Base-by-base conservation (phyloP, 2,329 filamentous ascomycete species). In the Xylariaceae sp. region DNA sequence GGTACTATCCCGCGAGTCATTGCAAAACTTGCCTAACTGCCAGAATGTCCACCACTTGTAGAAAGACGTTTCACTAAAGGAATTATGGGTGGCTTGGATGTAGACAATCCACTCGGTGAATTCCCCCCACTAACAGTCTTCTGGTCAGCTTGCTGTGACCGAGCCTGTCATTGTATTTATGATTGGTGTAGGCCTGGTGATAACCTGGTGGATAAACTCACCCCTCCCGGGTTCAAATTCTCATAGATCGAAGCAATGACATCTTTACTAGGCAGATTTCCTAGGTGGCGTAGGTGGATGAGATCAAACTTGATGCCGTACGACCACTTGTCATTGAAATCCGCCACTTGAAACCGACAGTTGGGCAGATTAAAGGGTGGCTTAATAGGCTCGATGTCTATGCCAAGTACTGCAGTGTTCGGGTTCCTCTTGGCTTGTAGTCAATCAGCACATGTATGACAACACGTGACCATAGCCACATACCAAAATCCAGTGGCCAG, bases 91-190 rank as follows among this genome's bases (percentile, higher is more conserved):
- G 3, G 66, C 67, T 36, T 66, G 62, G n/a, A 73, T 61, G 8
- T 62, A 30, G 33, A 65, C 60, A 41, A 69, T 57, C 66, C 67
- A 72, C 57, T 73, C 70, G 9, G 66, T 70, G 59, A 72, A 69
- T 59, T 73, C 70, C 21, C 62, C 60, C 62, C 67, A 72, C 56
- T 58, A 21, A n/a, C n/a, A n/a, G n/a, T n/a, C 33, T 3, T 10
- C 24, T 36, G 15, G 26, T 58, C 33, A 52, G 47, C 23, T 29
- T 30, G 0, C 10, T 15, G 18, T 20, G 4, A 16, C 4, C 10
- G 21, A 63, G 67, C 37, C 57, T 50, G 54, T 70, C 60, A 6
- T 64, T 60, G 6, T 60, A 64, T 37, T 16, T 33, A 10, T 15
- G 18, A 43, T 21, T 8, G 5, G 6, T 3, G 24, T 20, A 33